phyloP scores from a whole-genome alignment of 2,329 filamentous ascomycete genomes.

The Colletotrichum filicis region DNA sequence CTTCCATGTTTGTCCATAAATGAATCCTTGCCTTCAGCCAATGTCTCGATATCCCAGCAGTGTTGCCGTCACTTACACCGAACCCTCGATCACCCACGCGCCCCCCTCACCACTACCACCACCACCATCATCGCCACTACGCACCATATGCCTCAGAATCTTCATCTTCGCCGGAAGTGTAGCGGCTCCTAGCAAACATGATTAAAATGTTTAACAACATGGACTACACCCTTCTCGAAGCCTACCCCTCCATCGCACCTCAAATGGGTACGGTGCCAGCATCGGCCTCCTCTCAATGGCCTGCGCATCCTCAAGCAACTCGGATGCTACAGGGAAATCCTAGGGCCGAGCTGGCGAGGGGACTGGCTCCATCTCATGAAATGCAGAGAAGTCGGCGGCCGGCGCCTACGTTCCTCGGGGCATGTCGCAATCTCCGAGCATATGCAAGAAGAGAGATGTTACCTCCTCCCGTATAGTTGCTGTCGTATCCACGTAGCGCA shows the following conservation, averaged over 20 bases:
- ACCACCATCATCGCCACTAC: neutral
- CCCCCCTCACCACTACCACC: neutral
- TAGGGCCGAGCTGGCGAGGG: too few species aligned
- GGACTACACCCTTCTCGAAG: constrained; percentile 61
- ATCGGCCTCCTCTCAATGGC: constrained; percentile 56
- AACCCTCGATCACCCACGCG: neutral
- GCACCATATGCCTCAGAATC: constrained; percentile 43
- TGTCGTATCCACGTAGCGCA: too few species aligned
- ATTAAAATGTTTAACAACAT: constrained; percentile 54
- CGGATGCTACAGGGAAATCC: constrained; percentile 18
- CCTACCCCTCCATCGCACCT: constrained; percentile 51
- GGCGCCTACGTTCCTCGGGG: constrained; percentile 35
- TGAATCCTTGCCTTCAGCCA: too few species aligned
- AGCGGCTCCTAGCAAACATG: constrained; percentile 49
- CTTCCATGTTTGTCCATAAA: neutral
- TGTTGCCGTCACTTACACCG: neutral
- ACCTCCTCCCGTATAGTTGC: too few species aligned
- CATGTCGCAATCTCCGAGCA: neutral
- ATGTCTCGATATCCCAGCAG: neutral
- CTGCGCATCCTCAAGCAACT: constrained; percentile 61
- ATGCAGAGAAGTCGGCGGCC: neutral
- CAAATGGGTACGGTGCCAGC: constrained; percentile 53
- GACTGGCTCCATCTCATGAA: neutral
- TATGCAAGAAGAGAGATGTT: too few species aligned
- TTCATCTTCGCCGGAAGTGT: constrained; percentile 61